Evolutionary conservation across 2,329 filamentous ascomycete genomes (phyloP).

Genomic region (Berkeleyomyces basicola): DNA sequence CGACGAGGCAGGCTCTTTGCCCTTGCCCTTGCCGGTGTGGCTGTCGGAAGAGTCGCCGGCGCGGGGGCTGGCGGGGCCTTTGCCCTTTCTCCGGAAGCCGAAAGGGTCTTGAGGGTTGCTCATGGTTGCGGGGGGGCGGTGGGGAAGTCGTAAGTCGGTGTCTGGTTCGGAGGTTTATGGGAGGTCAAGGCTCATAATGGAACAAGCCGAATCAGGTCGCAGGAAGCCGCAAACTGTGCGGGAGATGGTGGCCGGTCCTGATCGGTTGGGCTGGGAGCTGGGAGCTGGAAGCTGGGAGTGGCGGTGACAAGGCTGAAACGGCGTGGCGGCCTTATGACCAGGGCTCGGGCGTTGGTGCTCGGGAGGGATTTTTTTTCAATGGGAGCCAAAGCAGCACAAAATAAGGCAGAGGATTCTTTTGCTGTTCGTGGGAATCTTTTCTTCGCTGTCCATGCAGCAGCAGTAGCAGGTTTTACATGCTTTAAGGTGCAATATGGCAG

Average conservation of each 20-base stretch:
- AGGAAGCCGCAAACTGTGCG: too few species aligned
- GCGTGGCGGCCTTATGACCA: background rate
- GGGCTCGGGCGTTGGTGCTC: background rate
- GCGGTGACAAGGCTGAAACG: too few species aligned
- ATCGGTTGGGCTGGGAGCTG: too few species aligned
- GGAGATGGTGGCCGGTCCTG: too few species aligned
- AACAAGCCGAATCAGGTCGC: background rate
- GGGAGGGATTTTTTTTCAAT: background rate
- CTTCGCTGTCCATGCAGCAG: background rate
- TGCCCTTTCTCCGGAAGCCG: slow-evolving; percentile 4
- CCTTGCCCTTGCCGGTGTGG: slow-evolving; percentile 34
- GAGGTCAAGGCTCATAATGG: background rate
- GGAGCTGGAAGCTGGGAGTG: too few species aligned
- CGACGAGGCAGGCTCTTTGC: slow-evolving; percentile 26
- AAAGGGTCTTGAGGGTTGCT: slow-evolving; percentile 2
- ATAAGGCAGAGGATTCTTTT: background rate
- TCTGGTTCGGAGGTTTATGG: background rate
- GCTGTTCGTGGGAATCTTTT: background rate
- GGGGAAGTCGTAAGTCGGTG: background rate
- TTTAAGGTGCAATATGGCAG: background rate
- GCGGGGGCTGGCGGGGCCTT: background rate
- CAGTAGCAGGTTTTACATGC: background rate
- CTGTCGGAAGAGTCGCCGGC: slow-evolving; percentile 30
- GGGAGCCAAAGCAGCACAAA: background rate
- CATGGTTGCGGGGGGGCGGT: background rate